These are phyloP conservation scores for Phytophthora kernoviae DNA, from an alignment of 352 stramenopile species.

Conservation along the genomic window DNA sequence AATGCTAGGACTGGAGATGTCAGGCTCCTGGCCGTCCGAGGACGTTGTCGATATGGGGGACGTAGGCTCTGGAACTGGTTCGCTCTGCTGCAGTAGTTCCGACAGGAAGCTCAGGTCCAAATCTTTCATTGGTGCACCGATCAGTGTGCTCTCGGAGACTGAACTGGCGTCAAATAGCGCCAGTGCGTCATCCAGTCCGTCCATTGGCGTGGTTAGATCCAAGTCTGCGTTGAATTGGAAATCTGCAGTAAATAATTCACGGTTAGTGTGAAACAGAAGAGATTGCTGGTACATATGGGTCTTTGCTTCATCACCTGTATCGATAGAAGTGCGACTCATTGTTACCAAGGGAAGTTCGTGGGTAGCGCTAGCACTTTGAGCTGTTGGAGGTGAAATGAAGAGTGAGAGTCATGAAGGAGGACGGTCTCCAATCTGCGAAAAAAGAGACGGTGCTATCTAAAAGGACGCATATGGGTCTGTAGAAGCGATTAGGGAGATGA, in stretches of 20 bases:
- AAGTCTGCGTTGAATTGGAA: slow-evolving; percentile 23
- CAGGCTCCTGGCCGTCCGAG: slow-evolving; percentile 10
- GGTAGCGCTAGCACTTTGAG: too few relatives aligned
- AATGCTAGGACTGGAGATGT: slow-evolving; percentile 24
- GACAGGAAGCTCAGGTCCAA: slow-evolving; percentile 37
- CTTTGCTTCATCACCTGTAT: slow-evolving; percentile 9
- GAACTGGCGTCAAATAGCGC: slow-evolving; percentile 24
- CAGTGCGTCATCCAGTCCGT: slow-evolving; percentile 27
- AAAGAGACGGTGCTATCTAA: too few relatives aligned
- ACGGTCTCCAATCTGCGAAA: too few relatives aligned
- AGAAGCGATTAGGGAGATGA: slow-evolving; percentile 1
- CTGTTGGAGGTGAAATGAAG: slow-evolving; percentile 8
- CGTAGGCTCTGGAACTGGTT: slow-evolving; percentile 22
- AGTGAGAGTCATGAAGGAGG: slow-evolving; percentile 6
- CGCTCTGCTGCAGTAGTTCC: slow-evolving; percentile 27
- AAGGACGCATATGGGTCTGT: too few relatives aligned
- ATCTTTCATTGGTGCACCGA: slow-evolving; percentile 27
- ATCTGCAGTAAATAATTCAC: slow-evolving; percentile 5
- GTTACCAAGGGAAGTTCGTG: slow-evolving; percentile 1
- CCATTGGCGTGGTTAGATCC: slow-evolving; percentile 20
- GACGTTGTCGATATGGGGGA: slow-evolving; percentile 22
- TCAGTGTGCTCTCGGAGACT: slow-evolving; percentile 6
- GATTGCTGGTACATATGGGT: background rate
- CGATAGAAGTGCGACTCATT: slow-evolving; percentile 23
- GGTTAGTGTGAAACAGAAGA: too few relatives aligned